Base-by-base conservation (phyloP, 257 asterid genomes). In the Fraxinus americana region DNA sequence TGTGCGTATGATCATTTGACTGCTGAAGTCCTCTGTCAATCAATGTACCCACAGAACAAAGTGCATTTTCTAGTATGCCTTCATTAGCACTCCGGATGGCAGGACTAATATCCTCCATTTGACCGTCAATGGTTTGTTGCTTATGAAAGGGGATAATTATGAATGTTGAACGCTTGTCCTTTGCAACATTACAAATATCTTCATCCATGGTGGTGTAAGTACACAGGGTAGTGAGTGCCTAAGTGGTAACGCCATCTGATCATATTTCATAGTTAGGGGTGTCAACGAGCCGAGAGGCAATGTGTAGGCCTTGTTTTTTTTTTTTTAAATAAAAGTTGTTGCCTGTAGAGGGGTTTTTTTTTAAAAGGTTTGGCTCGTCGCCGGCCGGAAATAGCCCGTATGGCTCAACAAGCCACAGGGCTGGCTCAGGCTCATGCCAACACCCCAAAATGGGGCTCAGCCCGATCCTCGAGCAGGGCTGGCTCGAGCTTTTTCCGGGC, bases 41-140 rank as follows among this genome's bases (percentile, higher is more conserved):
- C 36, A 96, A 79, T 66, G 93, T 87, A 32, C 98, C 99, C 4
- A 95, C 97, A 0, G 98, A 90, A 84, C 99, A 93, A 5, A 97
- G 94, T 1, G 99, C 96, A 21, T 77, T 81, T 5, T 82, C 91
- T 12, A 93, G 84, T 2, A 95, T 90, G 1, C 90, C 89, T 77
- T 93, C 97, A 1, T 95, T 95, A 38, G 93, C 92, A n/a, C 85
- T 79, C 29, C 87, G 81, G 63, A 87, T 83, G 5, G 92, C 86
- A 3, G 96, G 91, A 74, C 89, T 89, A 0, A 86, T 86, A 23
- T 94, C 96, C 82, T 93, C 96, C 91, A 89, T 82, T 16, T 90
- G 93, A 2, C 94, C 92, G 5, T 79, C 88, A 1, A 77, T 14
- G 0, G 83, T 80, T 54, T 82, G 90, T 67, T 89, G 90, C 84